Evolutionary conservation across 2,329 filamentous ascomycete species (phyloP).

Genomic region (Penicillium sp.): DNA sequence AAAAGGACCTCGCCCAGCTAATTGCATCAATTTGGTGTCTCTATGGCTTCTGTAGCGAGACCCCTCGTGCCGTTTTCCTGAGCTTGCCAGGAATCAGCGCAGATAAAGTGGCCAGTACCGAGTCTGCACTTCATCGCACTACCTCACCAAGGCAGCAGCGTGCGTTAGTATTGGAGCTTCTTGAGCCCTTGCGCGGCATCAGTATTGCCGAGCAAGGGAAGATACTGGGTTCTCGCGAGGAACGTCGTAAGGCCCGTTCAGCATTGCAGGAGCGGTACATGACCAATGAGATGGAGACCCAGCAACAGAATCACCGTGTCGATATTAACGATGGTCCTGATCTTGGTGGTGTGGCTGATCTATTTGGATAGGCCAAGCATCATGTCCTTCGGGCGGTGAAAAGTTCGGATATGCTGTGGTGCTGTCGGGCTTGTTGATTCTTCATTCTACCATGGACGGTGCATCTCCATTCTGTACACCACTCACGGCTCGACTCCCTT

Average conservation of each 20-base stretch:
- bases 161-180: slow-evolving; percentile 74
- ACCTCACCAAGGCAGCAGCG: slow-evolving; percentile 71
- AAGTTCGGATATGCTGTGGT: background rate
- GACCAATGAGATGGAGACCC: slow-evolving; percentile 45
- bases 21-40: slow-evolving; percentile 81
- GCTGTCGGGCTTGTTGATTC: background rate
- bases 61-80: slow-evolving; percentile 72
- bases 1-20: slow-evolving; percentile 83
- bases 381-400: background rate
- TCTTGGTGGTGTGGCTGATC: slow-evolving; percentile 52
- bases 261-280: slow-evolving; percentile 45
- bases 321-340: slow-evolving; percentile 50
- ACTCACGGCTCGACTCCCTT: background rate
- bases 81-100: slow-evolving; percentile 74
- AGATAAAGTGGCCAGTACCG: slow-evolving; percentile 63
- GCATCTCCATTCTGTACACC: background rate
- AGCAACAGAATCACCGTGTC: slow-evolving; percentile 41
- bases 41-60: slow-evolving; percentile 67
- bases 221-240: slow-evolving; percentile 52
- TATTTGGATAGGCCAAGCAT: slow-evolving; percentile 45
- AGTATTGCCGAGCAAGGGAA: slow-evolving; percentile 93
- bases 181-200: slow-evolving; percentile 83
- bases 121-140: slow-evolving; percentile 55
- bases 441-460: background rate
- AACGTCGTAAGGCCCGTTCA: slow-evolving; percentile 43